A percentile compares a stretch with the other conserved stretches of the same genome.
Evolutionary conservation across 352 stramenopile genomes (phyloP).

Genomic region (Phytopythium helicoides): DNA sequence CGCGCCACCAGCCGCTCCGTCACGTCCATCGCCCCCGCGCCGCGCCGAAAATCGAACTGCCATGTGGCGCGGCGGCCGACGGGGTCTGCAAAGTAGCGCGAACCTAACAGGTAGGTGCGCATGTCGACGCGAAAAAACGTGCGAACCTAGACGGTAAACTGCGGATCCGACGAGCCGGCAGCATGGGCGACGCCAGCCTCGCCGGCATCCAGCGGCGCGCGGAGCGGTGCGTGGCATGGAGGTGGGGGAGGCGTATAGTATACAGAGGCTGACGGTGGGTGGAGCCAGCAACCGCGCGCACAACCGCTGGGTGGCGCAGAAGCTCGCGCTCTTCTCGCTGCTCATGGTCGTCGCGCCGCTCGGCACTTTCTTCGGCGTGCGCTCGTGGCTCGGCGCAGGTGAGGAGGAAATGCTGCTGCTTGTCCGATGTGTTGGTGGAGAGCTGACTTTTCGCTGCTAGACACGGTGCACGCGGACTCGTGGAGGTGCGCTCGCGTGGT

Average conservation of each 20-base stretch:
- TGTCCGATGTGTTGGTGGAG: no score
- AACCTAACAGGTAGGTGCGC: neutral
- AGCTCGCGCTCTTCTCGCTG: constrained; percentile 68
- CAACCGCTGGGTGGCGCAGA: constrained; percentile 70
- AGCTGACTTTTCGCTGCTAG: constrained; percentile 13
- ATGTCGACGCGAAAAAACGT: neutral
- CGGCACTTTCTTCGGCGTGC: constrained; percentile 60
- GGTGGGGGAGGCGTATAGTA: no score
- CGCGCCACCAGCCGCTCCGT: constrained; percentile 58
- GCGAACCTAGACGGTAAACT: neutral
- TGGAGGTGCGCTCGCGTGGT: constrained; percentile 70
- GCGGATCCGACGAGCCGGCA: neutral
- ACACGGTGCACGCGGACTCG: constrained; percentile 49
- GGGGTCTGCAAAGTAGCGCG: neutral
- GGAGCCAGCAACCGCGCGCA: constrained; percentile 59
- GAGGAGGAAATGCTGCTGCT: constrained; percentile 2
- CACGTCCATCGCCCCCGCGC: constrained; percentile 22
- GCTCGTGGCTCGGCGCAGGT: constrained; percentile 45
- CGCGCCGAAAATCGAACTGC: neutral
- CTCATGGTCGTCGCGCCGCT: constrained; percentile 66
- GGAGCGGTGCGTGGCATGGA: constrained; percentile 20
- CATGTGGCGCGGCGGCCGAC: neutral
- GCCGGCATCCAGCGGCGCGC: constrained; percentile 46
- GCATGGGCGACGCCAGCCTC: constrained; percentile 23
- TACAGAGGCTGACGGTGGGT: constrained; percentile 1